These are phyloP conservation scores for Athelia psychrophila DNA, from an alignment of 1,284 basidiomycete genomes.

Conservation along the genomic window DNA sequence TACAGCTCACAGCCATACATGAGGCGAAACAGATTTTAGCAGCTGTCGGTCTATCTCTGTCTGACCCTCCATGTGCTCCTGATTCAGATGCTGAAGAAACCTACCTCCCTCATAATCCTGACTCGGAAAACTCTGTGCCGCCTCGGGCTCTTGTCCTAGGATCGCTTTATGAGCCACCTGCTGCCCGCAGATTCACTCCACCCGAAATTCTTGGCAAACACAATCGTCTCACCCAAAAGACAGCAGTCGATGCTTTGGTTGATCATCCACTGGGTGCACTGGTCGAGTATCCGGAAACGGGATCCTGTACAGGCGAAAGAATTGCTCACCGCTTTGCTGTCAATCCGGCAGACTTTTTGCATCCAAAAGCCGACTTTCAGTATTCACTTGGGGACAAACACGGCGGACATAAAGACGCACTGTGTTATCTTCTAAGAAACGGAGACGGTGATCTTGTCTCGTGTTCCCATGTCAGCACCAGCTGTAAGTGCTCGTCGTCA, in stretches of 20 bases:
- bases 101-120: not conserved
- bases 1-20: not conserved
- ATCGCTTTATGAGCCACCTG: not conserved
- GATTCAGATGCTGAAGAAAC: too few relatives aligned
- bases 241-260: not conserved
- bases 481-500: not conserved
- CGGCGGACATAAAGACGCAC: slow-evolving; percentile 10
- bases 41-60: not conserved
- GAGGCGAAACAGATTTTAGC: not conserved
- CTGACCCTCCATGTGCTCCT: not conserved
- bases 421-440: not conserved
- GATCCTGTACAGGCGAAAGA: not conserved
- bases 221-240: not conserved
- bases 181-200: not conserved
- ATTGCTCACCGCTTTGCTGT: slow-evolving; percentile 12
- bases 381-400: slow-evolving; percentile 16
- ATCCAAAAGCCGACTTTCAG: slow-evolving; percentile 17
- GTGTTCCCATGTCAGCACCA: not conserved
- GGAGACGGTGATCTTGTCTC: not conserved
- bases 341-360: slow-evolving; percentile 6
- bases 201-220: not conserved
- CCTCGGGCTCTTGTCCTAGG: not conserved
- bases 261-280: slow-evolving; percentile 3
- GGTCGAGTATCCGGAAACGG: slow-evolving; percentile 6
- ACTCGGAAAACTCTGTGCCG: too few relatives aligned